Evolutionary conservation across 352 stramenopile genomes (phyloP), one percentile per base, ranked within the genome.

Genomic region (Pythium brassicae): DNA sequence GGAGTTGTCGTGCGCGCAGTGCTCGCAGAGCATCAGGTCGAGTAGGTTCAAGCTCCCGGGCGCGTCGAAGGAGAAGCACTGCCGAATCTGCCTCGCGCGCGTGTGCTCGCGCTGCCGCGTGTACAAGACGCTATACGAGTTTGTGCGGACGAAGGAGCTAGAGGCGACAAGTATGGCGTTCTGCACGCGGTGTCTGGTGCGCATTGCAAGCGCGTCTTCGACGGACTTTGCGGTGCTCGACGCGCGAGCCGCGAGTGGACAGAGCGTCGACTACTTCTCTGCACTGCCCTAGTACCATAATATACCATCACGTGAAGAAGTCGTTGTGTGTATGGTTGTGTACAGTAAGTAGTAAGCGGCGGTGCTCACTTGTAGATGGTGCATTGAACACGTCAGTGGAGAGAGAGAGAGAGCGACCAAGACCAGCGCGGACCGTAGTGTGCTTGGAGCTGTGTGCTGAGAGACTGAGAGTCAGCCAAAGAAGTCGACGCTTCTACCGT

Each of bases 141-240:
- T 55, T 14, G 17, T 67, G 52, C 48, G 55, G 2, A 53, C 58
- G 55, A 71, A 55, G 43, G 63, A 53, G 6, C 54, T 76, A n/a
- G 59, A 26, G 15, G 40, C 50, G 26, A 58, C 64, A 10, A 64
- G 57, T 5, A 57, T 71, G 14, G n/a, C 44, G 7, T 56, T 80
- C 32, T 80, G 71, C 47, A 47, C 61, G 17, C 57, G 59, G 43
- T 77, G 68, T 39, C 42, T 77, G 54, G 46, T 45, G 58, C 58
- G 43, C 59, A 48, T 34, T 8, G 25, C 37, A 5, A 32, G 15
- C 9, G 52, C 25, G 14, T 23, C 22, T 10, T 50, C 37, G 4
- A 12, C 57, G 3, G 53, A 57, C 22, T 77, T 60, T 6, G 58
- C 43, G n/a, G 17, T 2, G 26, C 4, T 49, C 58, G 35, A 65